Evolutionary conservation across 352 stramenopile genomes (phyloP).

Genomic region (Blastocystis hominis): DNA sequence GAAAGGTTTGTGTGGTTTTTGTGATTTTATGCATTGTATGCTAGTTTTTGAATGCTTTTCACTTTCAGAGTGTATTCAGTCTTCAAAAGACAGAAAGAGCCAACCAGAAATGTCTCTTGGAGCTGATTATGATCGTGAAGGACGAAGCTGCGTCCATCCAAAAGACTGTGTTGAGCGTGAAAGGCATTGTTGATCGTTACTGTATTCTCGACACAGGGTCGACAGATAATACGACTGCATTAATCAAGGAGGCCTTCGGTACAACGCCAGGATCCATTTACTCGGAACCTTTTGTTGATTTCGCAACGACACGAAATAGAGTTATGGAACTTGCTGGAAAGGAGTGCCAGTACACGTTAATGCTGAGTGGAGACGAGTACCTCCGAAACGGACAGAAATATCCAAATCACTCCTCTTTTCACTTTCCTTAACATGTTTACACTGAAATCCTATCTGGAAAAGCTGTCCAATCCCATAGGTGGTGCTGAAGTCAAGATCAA

Average conservation of each 20-base stretch:
- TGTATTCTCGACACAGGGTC: conserved; percentile 49
- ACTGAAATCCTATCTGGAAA: background rate
- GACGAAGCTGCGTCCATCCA: conserved; percentile 18
- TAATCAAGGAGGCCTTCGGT: conserved; percentile 16
- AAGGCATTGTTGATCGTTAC: conserved; percentile 35
- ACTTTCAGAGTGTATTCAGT: background rate
- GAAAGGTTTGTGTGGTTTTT: background rate
- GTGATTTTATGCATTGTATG: background rate
- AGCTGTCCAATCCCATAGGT: background rate
- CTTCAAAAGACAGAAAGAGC: background rate
- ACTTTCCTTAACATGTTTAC: background rate
- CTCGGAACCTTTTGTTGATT: conserved; percentile 38
- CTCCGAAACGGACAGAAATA: conserved; percentile 48
- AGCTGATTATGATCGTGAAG: conserved; percentile 54
- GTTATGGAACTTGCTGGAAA: conserved; percentile 38
- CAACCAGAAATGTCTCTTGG: background rate
- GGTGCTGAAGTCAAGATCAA: conserved; percentile 12
- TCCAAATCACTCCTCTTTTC: background rate
- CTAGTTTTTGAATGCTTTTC: background rate
- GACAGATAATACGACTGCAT: background rate
- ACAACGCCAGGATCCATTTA: background rate
- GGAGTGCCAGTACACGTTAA: conserved; percentile 50
- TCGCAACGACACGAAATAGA: conserved; percentile 33
- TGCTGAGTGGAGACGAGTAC: conserved; percentile 54
- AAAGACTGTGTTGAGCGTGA: conserved; percentile 17